Base-by-base conservation (phyloP, 148 eudicot species). In the Rhododendron vialii region DNA sequence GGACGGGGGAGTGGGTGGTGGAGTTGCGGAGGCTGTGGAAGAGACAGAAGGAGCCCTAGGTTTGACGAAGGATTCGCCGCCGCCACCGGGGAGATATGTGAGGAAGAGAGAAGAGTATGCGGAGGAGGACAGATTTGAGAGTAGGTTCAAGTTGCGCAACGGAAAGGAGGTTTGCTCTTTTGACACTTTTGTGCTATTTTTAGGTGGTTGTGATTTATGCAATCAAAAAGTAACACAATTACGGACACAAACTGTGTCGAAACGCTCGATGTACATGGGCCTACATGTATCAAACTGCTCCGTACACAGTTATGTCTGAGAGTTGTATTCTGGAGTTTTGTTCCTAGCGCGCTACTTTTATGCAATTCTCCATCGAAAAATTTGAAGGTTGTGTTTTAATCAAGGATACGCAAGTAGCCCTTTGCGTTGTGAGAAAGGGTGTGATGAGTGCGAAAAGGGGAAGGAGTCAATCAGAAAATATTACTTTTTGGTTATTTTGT, bases 71-170 rank as follows among this genome's bases (percentile, higher is more conserved):
- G 43, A 83, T 82, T 69, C 63, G 55, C 43, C 9, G 48, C 43
- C 18, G 22, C 67, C 26, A n/a, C 65, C 65, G n/a, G 59, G 81
- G 48, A 73, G 83, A 8, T n/a, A 55, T 36, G 82, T 22, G n/a
- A 83, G 79, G 86, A 86, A 86, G 91, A 82, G 81, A 30, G 87
- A 85, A 57, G 83, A 84, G 65, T 1, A 83, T 5, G 89, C 89
- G 28, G 91, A 89, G 15, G 89, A 83, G 35, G 93, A 89, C 7
- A 90, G 83, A 26, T 55, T 88, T 30, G 92, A 89, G 0, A 75
- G 50, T 84, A 92, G 95, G 7, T 95, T 93, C 89, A 91, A 86
- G 85, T 91, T 96, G 41, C 90, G 95, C 76, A 95, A 96, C 88
- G 98, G 99, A 45, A 90, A 90, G 86, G 93, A 95, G 98, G 99